phyloP scores from a whole-genome alignment of 2,329 filamentous ascomycete genomes.

The Paramyrothecium sp. region DNA sequence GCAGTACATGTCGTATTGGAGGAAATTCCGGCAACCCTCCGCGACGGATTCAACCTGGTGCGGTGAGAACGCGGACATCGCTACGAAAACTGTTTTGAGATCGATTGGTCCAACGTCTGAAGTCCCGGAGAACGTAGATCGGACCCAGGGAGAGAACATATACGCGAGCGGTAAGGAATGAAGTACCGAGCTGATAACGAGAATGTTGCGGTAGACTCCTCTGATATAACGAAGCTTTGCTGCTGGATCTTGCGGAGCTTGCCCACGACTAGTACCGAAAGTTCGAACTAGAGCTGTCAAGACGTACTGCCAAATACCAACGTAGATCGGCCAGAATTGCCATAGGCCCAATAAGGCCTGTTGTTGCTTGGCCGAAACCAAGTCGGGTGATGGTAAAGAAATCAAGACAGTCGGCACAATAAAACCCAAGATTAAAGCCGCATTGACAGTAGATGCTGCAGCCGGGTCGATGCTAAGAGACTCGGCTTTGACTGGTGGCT shows the following conservation, averaged over 20 bases:
- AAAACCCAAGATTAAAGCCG: slow-evolving; percentile 13
- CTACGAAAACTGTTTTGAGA: slow-evolving; percentile 10
- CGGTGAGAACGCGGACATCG: slow-evolving; percentile 6
- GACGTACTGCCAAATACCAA: slow-evolving; percentile 8
- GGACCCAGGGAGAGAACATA: not conserved
- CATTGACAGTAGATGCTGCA: slow-evolving; percentile 4
- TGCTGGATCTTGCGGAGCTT: not conserved
- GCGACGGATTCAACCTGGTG: slow-evolving; percentile 8
- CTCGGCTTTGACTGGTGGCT: slow-evolving; percentile 3
- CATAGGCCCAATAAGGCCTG: slow-evolving; percentile 16
- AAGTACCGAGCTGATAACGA: not conserved
- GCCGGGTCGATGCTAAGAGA: slow-evolving; percentile 11
- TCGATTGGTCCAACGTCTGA: slow-evolving; percentile 1
- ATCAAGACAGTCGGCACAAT: slow-evolving; percentile 14
- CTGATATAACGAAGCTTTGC: not conserved
- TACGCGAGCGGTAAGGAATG: not conserved
- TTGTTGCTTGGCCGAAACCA: slow-evolving; percentile 11
- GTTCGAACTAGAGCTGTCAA: slow-evolving; percentile 3
- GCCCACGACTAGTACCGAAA: not conserved
- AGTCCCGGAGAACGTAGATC: not conserved
- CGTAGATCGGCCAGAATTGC: slow-evolving; percentile 19
- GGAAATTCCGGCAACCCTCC: slow-evolving; percentile 7
- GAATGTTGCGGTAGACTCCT: slow-evolving; percentile 1
- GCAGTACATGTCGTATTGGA: slow-evolving; percentile 22
- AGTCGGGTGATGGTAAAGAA: slow-evolving; percentile 10